These are phyloP conservation scores for Hippophae gyantsensis DNA, from an alignment of 306 rosid species.

Conservation along the genomic window DNA sequence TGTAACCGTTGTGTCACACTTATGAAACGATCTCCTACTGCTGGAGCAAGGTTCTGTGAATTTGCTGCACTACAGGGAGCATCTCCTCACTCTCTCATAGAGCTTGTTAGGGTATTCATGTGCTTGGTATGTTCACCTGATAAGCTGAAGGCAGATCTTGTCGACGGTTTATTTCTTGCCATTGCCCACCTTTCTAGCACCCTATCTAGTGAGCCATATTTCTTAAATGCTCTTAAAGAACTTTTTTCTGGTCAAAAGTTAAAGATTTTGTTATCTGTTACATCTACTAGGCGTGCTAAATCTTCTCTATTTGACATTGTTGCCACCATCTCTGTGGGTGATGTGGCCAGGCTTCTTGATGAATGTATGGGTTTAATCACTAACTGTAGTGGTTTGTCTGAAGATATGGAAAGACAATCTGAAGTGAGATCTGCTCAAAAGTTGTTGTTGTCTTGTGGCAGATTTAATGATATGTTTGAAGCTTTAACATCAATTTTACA, in stretches of 20 bases:
- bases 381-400: constrained; percentile 64
- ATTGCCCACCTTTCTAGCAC: constrained; percentile 45
- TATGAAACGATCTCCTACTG: constrained; percentile 66
- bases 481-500: constrained; percentile 52
- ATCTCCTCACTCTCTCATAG: constrained; percentile 53
- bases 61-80: constrained; percentile 58
- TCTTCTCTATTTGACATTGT: constrained; percentile 65
- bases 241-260: constrained; percentile 50
- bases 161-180: constrained; percentile 75
- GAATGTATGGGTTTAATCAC: constrained; percentile 50
- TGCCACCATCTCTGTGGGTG: constrained; percentile 51
- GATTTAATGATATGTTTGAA: constrained; percentile 64
- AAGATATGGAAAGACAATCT: constrained; percentile 55
- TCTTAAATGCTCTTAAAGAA: constrained; percentile 46
- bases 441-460: constrained; percentile 57
- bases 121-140: constrained; percentile 45
- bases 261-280: constrained; percentile 42
- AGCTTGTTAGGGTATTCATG: constrained; percentile 52
- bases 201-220: constrained; percentile 38
- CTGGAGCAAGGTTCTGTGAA: constrained; percentile 86
- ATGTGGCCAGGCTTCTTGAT: constrained; percentile 47
- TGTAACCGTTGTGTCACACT: constrained; percentile 83
- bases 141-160: constrained; percentile 34
- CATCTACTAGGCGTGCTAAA: constrained; percentile 49
- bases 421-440: constrained; percentile 81